These are phyloP conservation scores for Plasmodium sp. DNA, from an alignment of 169 alveolate species.

Conservation along the genomic window DNA sequence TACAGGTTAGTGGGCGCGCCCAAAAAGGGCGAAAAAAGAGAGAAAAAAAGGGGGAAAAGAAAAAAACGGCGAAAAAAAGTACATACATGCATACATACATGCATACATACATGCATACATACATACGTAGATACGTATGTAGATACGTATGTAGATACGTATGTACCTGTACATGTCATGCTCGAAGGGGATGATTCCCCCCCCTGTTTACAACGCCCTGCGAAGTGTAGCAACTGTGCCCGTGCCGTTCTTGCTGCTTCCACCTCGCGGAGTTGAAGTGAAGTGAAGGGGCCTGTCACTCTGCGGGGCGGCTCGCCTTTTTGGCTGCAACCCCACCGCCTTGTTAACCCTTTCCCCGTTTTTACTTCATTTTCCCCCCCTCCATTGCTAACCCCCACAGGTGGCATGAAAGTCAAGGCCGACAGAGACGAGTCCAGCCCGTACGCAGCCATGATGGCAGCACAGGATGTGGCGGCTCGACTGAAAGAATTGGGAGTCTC, in stretches of 20 bases:
- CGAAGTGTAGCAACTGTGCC: neutral
- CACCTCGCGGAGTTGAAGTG: neutral
- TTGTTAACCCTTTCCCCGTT: neutral
- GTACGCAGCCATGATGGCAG: conserved; percentile 99
- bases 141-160: conserved; percentile 5
- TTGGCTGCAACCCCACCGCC: neutral
- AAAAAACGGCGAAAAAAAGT: neutral
- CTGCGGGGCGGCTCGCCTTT: neutral
- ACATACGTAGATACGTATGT: conserved; percentile 15
- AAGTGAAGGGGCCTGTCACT: neutral
- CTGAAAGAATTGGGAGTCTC: conserved; percentile 98
- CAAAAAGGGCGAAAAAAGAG: neutral
- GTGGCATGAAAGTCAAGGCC: conserved; percentile 99
- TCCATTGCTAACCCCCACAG: conserved; percentile 19
- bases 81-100: neutral
- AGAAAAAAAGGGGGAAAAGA: neutral
- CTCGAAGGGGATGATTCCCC: neutral
- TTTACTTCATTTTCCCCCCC: neutral
- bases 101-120: neutral
- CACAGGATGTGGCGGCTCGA: conserved; percentile 98
- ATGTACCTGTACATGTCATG: neutral
- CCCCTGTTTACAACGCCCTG: neutral
- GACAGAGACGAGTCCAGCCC: conserved; percentile 99
- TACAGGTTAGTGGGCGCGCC: conserved; percentile 87
- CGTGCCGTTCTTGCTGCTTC: neutral